phyloP scores from a whole-genome alignment of 352 stramenopile species.

The Phytophthora colocasiae region DNA sequence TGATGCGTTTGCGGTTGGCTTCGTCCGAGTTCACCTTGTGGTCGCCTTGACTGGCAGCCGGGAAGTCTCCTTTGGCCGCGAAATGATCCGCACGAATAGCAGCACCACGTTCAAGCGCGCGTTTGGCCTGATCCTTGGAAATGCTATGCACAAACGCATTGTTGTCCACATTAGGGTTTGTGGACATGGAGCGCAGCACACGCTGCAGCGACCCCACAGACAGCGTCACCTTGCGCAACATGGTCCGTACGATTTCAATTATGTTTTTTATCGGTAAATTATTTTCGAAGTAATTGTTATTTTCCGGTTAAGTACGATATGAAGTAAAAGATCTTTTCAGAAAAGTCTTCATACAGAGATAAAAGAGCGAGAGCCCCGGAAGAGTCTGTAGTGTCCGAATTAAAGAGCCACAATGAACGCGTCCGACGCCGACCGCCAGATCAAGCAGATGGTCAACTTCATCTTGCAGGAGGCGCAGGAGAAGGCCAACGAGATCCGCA shows the following conservation, averaged over 20 bases:
- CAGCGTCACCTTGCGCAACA: conserved; percentile 15
- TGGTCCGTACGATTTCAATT: background rate
- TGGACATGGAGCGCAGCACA: conserved; percentile 38
- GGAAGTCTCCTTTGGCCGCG: conserved; percentile 47
- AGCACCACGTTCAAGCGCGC: conserved; percentile 53
- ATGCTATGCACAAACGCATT: conserved; percentile 62
- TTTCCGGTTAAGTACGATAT: conserved; percentile 17
- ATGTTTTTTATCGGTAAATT: conserved; percentile 9
- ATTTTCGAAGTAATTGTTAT: background rate
- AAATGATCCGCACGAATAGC: conserved; percentile 73
- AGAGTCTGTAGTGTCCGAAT: background rate
- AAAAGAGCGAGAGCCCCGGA: background rate
- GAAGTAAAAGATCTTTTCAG: conserved; percentile 21
- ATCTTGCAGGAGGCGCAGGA: conserved; percentile 99
- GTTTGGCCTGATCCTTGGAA: conserved; percentile 56
- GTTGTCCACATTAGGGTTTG: conserved; percentile 50
- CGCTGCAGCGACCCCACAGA: background rate
- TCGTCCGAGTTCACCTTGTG: conserved; percentile 57
- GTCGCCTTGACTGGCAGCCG: conserved; percentile 60
- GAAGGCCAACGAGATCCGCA: conserved; percentile 99
- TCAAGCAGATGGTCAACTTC: conserved; percentile 99
- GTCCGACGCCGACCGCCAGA: conserved; percentile 88
- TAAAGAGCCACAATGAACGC: conserved; percentile 71
- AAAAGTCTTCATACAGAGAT: conserved; percentile 17
- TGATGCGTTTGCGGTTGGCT: conserved; percentile 91